Evolutionary conservation across 2,329 filamentous ascomycete genomes (phyloP).

Genomic region (Aureobasidium sp.): DNA sequence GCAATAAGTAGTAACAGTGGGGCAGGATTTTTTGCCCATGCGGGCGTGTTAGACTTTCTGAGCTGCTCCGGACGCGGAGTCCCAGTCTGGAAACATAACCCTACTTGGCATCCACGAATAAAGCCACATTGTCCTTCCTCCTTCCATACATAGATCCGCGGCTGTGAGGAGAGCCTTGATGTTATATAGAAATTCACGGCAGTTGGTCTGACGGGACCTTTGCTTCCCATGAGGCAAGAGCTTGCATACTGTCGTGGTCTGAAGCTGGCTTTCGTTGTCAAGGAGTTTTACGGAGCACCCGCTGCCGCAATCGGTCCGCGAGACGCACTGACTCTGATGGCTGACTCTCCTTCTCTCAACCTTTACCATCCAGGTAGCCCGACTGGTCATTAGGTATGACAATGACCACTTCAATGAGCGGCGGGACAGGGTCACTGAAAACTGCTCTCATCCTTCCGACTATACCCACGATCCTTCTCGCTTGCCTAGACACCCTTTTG

Average conservation of each 20-base stretch:
- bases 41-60: not conserved
- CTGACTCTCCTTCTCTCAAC: not conserved
- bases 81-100: not conserved
- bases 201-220: not conserved
- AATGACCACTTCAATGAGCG: not conserved
- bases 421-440: not conserved
- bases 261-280: not conserved
- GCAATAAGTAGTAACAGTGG: not conserved
- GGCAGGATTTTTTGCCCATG: conserved; percentile 8
- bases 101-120: not conserved
- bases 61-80: conserved; percentile 5
- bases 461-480: not conserved
- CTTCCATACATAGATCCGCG: not conserved
- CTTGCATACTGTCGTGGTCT: not conserved
- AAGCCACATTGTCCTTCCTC: not conserved
- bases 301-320: conserved; percentile 11
- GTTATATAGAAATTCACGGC: not conserved
- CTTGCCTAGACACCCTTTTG: not conserved
- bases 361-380: not conserved
- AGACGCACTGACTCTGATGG: not conserved
- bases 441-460: no score
- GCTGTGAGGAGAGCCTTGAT: not conserved
- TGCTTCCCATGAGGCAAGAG: conserved; percentile 1
- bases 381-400: not conserved
- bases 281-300: conserved; percentile 6